A percentile compares a stretch with the other conserved stretches of the same genome.
These are phyloP conservation scores for Fusarium coffeatum DNA, from an alignment of 2,329 filamentous ascomycete species.

Conservation along the genomic window DNA sequence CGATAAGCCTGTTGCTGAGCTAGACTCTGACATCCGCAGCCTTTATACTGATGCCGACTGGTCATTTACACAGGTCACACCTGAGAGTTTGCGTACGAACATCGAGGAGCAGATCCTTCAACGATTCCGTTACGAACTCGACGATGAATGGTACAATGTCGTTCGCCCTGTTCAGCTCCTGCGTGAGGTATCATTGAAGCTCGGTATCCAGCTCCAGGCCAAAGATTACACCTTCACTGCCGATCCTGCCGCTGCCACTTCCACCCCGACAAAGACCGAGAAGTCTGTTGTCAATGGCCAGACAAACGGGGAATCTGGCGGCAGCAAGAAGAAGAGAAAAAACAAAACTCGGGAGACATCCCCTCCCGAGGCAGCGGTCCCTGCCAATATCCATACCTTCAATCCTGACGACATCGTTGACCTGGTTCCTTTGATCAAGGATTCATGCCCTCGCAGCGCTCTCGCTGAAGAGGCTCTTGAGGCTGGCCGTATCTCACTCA, in stretches of 20 bases:
- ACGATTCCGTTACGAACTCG: slow-evolving; percentile 82
- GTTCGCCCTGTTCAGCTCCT: slow-evolving; percentile 85
- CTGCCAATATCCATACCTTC: slow-evolving; percentile 66
- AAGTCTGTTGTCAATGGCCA: slow-evolving; percentile 56
- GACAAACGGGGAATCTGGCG: slow-evolving; percentile 54
- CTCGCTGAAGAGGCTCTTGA: slow-evolving; percentile 96
- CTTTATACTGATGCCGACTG: slow-evolving; percentile 87
- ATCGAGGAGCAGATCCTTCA: slow-evolving; percentile 77
- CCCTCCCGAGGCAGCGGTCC: slow-evolving; percentile 58
- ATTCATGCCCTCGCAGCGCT: slow-evolving; percentile 88
- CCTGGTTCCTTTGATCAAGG: slow-evolving; percentile 93
- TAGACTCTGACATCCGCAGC: slow-evolving; percentile 77
- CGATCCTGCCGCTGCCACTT: slow-evolving; percentile 46
- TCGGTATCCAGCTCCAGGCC: slow-evolving; percentile 87
- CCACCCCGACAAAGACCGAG: slow-evolving; percentile 38
- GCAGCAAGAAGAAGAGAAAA: slow-evolving; percentile 72
- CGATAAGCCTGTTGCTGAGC: slow-evolving; percentile 78
- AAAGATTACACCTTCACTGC: slow-evolving; percentile 63
- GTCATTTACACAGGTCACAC: slow-evolving; percentile 81
- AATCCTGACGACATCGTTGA: slow-evolving; percentile 87
- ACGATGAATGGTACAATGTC: slow-evolving; percentile 72
- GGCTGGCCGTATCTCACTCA: slow-evolving; percentile 93
- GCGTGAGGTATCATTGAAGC: slow-evolving; percentile 87
- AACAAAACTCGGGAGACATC: slow-evolving; percentile 68
- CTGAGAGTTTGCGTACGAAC: slow-evolving; percentile 74